Evolutionary conservation across 2,329 filamentous ascomycete species (phyloP), one percentile per base, ranked within the genome.

Genomic region (Neonectria faginata): DNA sequence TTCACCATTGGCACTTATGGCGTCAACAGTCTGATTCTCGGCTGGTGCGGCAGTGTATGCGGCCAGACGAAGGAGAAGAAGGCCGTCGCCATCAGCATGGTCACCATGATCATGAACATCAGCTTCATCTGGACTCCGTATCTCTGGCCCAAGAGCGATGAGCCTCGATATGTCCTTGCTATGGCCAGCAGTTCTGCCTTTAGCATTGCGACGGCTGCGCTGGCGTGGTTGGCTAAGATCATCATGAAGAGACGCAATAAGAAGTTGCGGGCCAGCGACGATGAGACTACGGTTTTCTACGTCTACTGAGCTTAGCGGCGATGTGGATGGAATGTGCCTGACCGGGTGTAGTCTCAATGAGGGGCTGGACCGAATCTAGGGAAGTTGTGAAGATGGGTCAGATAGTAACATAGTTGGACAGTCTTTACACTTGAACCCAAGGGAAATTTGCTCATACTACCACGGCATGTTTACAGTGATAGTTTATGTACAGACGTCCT

Each of bases 61-160:
- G 82, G 81, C 0, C 83, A 84, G 70, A 83, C 81, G 0, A 80
- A 82, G 25, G 83, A 85, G 71, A 84, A 84, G 75, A 84, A 82
- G 69, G 82, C 83, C 0, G 79, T 79, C 2, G 77, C 81, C 0
- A 77, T 85, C 18, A 79, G 80, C 16, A 74, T 74, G 71, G 71
- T 71, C 2, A 74, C 70, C 0, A 74, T 70, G 65, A 65, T 74
- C 6, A 73, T 73, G 67, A 74, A 74, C 62, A 53, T 73, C 8
- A 70, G 68, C 62, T 71, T 70, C n/a, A 73, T 74, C 57, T 74
- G 70, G 68, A 74, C 72, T 14, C 72, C 72, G 3, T 74, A 74
- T 44, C 52, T 74, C 4, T 74, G 72, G 72, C 70, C 67, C 0
- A n/a, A 45, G 11, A 70, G 60, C n/a, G 72, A 74, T 5, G 70